Evolutionary conservation across 225 moss, liverwort and hornwort species (phyloP), one percentile per base, ranked within the genome.

Genomic region (Antitrichia curtipendula): DNA sequence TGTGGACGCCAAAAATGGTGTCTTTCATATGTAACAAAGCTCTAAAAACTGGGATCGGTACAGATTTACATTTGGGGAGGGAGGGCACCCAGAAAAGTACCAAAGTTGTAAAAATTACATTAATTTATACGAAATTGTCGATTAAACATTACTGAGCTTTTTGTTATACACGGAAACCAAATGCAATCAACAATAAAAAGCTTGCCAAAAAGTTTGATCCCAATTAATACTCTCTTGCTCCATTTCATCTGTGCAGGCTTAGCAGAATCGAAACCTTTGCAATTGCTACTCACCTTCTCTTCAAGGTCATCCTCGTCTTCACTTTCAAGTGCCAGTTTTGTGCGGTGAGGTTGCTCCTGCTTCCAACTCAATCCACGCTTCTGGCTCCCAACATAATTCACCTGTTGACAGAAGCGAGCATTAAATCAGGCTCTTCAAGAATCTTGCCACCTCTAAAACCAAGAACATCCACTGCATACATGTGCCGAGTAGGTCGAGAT

Each of bases 301-400:
- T 64, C 83, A 32, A 89, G 82, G 10, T 80, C 87, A 15, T 81
- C 80, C 2, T 87, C 82, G 29, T 85, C 73, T 34, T 89, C 84
- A 82, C 75, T 87, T 31, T 90, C 87, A 20, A 87, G 31, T 45
- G 87, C 75, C 76, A 91, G 81, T 80, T 86, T 86, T 40, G 90
- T 86, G 45, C 92, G 92, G 86, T 94, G 89, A 74, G 92, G 94
- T 43, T 89, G 77, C 87, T 94, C 92, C 85, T 91, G 91, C 87
- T 90, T 91, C 92, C 90, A 94, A 87, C 91, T 92, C 90, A 92
- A 78, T 78, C 87, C 92, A 77, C 88, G 90, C 59, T 29, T 85
- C 89, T 87, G 85, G 18, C 73, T 52, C 45, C 91, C 91, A 59
- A 59, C 16, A 57, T 29, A 18, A 78, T 78, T 83, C 80, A 77